Conservation (phyloP, 2,329 filamentous ascomycete species). For the Fusarium tjaetaba region DNA sequence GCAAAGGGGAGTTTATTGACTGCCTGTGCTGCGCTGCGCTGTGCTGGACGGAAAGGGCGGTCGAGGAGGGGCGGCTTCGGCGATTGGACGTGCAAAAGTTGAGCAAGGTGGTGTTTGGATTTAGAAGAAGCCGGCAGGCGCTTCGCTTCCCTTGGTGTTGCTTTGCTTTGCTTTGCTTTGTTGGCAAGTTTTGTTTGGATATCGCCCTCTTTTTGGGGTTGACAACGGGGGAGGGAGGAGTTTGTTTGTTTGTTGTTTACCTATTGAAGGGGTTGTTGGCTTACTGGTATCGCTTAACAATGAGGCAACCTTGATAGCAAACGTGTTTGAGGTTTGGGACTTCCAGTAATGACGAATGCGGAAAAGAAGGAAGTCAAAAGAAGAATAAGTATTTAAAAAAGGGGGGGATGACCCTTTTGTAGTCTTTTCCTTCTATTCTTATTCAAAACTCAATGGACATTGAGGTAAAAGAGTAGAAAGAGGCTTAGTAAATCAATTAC, state of each 20-base stretch:
- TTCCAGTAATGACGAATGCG: background rate
- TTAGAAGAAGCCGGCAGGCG: conserved; percentile 11
- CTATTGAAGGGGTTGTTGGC: background rate
- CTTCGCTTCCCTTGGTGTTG: conserved; percentile 15
- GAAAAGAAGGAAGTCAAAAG: background rate
- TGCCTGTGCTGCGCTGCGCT: background rate
- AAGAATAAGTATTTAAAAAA: background rate
- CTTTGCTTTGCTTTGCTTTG: conserved; percentile 17
- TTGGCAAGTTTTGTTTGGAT: conserved; percentile 19
- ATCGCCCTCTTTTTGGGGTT: background rate
- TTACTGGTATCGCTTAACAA: background rate
- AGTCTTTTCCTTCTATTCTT: background rate
- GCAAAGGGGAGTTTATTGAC: conserved; percentile 16
- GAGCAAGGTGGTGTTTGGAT: conserved; percentile 2
- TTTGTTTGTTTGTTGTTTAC: background rate
- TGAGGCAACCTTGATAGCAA: background rate
- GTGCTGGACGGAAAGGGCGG: conserved; percentile 39
- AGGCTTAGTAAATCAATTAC: background rate
- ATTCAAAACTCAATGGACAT: background rate
- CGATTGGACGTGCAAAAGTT: conserved; percentile 21
- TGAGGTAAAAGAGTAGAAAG: background rate
- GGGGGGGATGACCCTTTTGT: background rate
- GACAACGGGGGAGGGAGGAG: background rate
- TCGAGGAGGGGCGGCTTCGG: conserved; percentile 38
- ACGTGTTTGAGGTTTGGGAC: background rate